Percentiles rank a stretch among this genome's conserved stretches.
These are phyloP conservation scores for Fusarium nygamai DNA, from an alignment of 2,329 filamentous ascomycete species.

Conservation along the genomic window DNA sequence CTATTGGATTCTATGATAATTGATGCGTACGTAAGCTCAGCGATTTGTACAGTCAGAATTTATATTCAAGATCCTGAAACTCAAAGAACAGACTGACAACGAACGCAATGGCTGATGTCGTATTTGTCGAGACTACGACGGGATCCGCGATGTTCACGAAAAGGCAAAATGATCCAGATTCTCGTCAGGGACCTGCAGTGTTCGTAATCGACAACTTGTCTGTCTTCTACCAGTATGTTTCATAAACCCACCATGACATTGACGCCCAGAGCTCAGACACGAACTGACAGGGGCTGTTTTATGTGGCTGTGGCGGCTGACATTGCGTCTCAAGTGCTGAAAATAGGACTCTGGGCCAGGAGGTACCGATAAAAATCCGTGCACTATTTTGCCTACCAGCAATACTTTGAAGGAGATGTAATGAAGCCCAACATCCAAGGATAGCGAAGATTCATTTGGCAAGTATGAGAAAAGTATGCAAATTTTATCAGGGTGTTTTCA, in stretches of 20 bases:
- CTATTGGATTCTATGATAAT: constrained; percentile 32
- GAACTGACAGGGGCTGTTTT: constrained; percentile 2
- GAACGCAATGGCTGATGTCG: not conserved
- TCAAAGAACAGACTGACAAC: not conserved
- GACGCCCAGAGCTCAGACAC: not conserved
- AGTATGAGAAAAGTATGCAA: not conserved
- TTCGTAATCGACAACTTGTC: constrained; percentile 11
- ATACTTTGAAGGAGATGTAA: not conserved
- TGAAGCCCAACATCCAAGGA: not conserved
- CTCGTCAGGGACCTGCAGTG: constrained; percentile 21
- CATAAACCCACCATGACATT: constrained; percentile 11
- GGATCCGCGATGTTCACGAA: not conserved
- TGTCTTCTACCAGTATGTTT: not conserved
- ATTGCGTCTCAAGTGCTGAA: constrained; percentile 23
- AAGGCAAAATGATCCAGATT: not conserved
- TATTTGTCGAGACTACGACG: not conserved
- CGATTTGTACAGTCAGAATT: not conserved
- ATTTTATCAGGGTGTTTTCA: not conserved
- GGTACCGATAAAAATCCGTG: not conserved
- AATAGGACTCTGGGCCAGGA: constrained; percentile 28
- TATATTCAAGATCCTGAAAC: not conserved
- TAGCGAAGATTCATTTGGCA: not conserved
- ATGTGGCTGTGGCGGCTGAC: constrained; percentile 42
- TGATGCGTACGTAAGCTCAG: constrained; percentile 27
- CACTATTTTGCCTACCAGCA: not conserved